A percentile compares a stretch with the other conserved stretches of the same genome.
These are phyloP conservation scores for Kodamaea arcana DNA, from an alignment of 1,139 yeast genomes.

Conservation along the genomic window DNA sequence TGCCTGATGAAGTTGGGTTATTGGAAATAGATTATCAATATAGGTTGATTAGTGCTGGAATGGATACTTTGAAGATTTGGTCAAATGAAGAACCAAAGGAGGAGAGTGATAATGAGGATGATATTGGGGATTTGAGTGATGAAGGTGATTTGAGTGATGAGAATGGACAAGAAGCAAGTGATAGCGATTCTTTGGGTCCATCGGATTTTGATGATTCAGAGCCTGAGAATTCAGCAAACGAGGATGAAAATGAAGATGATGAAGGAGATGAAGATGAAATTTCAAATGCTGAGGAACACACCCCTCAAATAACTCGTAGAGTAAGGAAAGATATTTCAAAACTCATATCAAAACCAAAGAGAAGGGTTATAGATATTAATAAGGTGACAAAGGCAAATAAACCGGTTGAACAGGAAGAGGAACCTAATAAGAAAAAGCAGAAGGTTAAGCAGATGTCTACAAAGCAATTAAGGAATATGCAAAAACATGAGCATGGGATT, in stretches of 20 bases:
- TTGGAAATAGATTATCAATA: conserved; percentile 79
- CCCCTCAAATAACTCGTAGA: conserved; percentile 8
- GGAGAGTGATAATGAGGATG: conserved; percentile 10
- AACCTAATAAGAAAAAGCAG: conserved; percentile 21
- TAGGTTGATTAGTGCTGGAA: conserved; percentile 74
- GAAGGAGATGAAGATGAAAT: conserved; percentile 3
- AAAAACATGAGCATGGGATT: conserved; percentile 63
- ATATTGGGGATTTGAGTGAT: conserved; percentile 8
- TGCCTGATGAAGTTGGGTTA: conserved; percentile 59
- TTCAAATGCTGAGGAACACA: conserved; percentile 1
- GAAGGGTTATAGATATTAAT: conserved; percentile 18
- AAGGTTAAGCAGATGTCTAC: conserved; percentile 37
- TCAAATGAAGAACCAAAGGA: conserved; percentile 24
- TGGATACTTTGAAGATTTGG: conserved; percentile 82
- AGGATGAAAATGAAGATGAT: conserved; percentile 12
- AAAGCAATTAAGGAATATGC: conserved; percentile 46
- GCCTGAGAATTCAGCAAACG: conserved; percentile 9
- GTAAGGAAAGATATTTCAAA: conserved; percentile 8
- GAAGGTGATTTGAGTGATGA: conserved; percentile 16
- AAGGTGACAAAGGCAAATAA: conserved; percentile 13
- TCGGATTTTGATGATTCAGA: conserved; percentile 6
- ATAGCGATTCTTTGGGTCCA: conserved; percentile 4
- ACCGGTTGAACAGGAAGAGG: conserved; percentile 9
- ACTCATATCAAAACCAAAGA: conserved; percentile 13
- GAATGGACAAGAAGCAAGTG: not conserved